Base-by-base conservation (phyloP, 495 filamentous ascomycete genomes). In the Xylaria telfairii region DNA sequence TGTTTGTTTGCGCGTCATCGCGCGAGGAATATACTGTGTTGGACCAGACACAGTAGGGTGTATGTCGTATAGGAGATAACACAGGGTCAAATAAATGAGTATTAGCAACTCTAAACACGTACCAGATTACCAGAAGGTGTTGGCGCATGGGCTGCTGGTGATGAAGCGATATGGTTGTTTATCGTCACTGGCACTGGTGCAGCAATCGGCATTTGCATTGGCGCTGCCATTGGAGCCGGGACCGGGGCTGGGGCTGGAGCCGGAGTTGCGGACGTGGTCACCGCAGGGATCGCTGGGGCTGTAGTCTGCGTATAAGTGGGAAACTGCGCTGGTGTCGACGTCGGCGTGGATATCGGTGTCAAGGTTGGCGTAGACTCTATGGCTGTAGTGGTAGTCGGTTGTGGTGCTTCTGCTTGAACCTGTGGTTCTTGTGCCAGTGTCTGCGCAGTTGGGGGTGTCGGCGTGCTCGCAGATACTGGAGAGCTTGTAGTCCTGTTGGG, bases 81-180 rank as follows among this genome's bases (percentile, higher is more conserved):
- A n/a, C 6, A 66, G 59, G 30, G 60, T 28, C 62, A 49, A 59
- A 28, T 60, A 7, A 68, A 64, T 21, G 69, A 63, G 49, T 32
- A 1, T 10, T 37, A 7, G 6, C 15, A 49, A 68, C 8, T 24
- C 8, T 53, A 1, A 24, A 56, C 30, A 76, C 76, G 65, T 72
- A 78, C 76, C 75, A 78, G 51, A 19, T 74, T 77, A 19, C 76
- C 76, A 17, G 76, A 78, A 9, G 76, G 64, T 37, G 70, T 78
- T 21, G 76, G 76, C 57, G 76, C 76, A 71, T 78, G 76, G 26
- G 76, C 76, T 46, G 76, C 76, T 57, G 76, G 76, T 12, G 76
- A 78, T 4, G 76, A 74, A 28, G 65, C 68, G 12, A 68, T 30
- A 67, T 74, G 68, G 21, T 42, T 65, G 41, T 70, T 70, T 32